Evolutionary conservation across 225 moss, liverwort and hornwort species (phyloP).

Genomic region (Polytrichum formosum): DNA sequence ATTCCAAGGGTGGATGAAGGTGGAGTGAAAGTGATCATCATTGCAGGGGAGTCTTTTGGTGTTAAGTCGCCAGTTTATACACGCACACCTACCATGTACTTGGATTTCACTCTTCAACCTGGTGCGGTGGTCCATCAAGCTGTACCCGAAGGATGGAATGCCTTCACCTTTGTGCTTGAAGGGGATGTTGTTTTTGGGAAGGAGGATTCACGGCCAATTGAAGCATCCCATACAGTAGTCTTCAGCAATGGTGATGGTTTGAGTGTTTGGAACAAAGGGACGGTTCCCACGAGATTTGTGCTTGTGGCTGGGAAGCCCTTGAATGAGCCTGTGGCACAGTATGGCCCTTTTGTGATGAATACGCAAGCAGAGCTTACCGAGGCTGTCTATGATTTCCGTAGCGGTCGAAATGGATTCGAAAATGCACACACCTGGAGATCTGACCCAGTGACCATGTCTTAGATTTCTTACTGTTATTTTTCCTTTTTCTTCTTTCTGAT

Average conservation of each 20-base stretch:
- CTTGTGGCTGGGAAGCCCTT: constrained; percentile 75
- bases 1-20: constrained; percentile 57
- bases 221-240: constrained; percentile 61
- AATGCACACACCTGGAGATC: constrained; percentile 63
- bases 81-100: constrained; percentile 83
- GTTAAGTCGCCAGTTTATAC: constrained; percentile 75
- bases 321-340: constrained; percentile 74
- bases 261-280: constrained; percentile 68
- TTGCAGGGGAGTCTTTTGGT: constrained; percentile 84
- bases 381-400: constrained; percentile 57
- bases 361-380: constrained; percentile 58
- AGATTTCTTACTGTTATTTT: neutral
- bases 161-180: constrained; percentile 62
- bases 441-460: constrained; percentile 33
- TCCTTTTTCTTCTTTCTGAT: neutral
- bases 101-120: constrained; percentile 75
- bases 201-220: constrained; percentile 34
- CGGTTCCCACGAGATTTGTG: constrained; percentile 51
- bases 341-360: constrained; percentile 96
- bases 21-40: constrained; percentile 73
- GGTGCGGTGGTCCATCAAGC: constrained; percentile 61
- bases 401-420: constrained; percentile 69
- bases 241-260: constrained; percentile 69
- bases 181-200: constrained; percentile 58
- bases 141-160: constrained; percentile 81